These are phyloP conservation scores for Myrica gale DNA, from an alignment of 306 rosid genomes.

Conservation along the genomic window DNA sequence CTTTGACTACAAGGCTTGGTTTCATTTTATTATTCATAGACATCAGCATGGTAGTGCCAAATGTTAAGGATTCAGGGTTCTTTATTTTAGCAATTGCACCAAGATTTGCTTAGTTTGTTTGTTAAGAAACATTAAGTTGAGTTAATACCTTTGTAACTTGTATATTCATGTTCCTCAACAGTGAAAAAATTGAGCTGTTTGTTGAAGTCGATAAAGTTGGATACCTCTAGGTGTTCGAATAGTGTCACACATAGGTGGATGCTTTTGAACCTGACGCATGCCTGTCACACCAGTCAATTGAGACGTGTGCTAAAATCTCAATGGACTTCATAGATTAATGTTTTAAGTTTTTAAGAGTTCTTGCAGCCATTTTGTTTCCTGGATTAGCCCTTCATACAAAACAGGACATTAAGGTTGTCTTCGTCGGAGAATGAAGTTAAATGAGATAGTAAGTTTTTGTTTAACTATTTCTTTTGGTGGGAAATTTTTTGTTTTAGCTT, in stretches of 20 bases:
- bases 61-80: neutral
- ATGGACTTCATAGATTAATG: too few species aligned
- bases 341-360: neutral
- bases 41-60: neutral
- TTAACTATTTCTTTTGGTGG: too few species aligned
- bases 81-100: neutral
- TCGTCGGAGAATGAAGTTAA: neutral
- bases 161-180: slow-evolving; percentile 4
- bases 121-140: neutral
- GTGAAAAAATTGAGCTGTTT: neutral
- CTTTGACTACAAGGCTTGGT: neutral
- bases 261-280: neutral
- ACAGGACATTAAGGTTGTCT: neutral
- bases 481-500: neutral
- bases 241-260: neutral
- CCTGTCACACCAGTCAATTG: neutral
- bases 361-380: neutral
- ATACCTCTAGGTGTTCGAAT: neutral
- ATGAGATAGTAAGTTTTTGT: neutral
- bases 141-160: neutral
- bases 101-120: neutral
- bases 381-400: neutral
- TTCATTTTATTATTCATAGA: neutral
- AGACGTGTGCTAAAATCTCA: neutral
- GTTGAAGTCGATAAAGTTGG: neutral